Evolutionary conservation across 2,329 filamentous ascomycete species (phyloP), one percentile per base, ranked within the genome.

Genomic region (Venturia carpophila): DNA sequence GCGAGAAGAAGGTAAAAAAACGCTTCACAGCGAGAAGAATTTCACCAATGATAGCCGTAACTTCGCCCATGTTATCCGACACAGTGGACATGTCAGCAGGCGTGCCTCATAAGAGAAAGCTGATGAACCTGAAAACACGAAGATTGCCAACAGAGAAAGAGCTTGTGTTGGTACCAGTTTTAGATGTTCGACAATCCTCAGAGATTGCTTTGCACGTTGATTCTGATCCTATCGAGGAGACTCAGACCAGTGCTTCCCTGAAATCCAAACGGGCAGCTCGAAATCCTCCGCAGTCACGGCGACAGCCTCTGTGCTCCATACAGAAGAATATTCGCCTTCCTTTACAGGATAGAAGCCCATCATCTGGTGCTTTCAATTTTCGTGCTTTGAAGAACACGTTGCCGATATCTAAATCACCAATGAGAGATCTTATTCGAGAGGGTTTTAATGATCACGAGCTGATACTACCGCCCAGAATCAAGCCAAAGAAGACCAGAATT

Each of bases 171-270:
- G 27, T 58, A 1, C 52, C 52, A 37, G 5, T 11, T 37, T n/a
- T 58, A 7, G 52, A 27, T 19, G 52, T 37, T 58, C 52, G 52
- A 37, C 24, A n/a, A 19, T 58, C 52, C 6, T 27, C 52, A 15
- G 52, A 58, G 15, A 58, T 37, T 21, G 15, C 30, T n/a, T 3
- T 61, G 10, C 39, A 34, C 24, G n/a, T 61, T 27, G 60, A 42
- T n/a, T 61, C 60, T 27, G 60, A 61, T 39, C 60, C 60, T 10
- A 61, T 61, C 60, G 60, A 61, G 11, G 60, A 61, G 3, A 45
- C 60, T 43, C 60, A 61, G 39, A 10, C 37, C 15, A 61, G 7
- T 34, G 24, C 39, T 45, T n/a, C 37, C 2, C n/a, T 17, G 1
- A 17, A 45, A 2, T 17, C 6, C 60, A 61, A 27, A n/a, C 9